Conservation (phyloP, 2,329 filamentous ascomycete species). For the Coleophoma crateriformis region DNA sequence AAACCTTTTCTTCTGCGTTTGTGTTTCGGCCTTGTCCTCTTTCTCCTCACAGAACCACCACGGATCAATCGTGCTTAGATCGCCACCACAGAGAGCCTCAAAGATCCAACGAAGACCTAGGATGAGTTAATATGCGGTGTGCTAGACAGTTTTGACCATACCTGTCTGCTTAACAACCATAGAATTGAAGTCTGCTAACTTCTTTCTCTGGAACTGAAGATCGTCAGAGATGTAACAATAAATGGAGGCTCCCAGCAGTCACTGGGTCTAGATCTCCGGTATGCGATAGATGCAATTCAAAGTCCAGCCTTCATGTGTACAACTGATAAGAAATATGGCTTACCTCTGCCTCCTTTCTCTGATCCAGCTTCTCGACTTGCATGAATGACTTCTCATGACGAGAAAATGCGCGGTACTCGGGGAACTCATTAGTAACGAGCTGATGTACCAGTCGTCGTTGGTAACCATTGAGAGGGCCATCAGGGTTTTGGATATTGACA, state of each 20-base stretch:
- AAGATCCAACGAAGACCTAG: conserved; percentile 25
- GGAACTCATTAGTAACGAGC: conserved; percentile 57
- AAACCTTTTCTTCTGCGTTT: conserved; percentile 31
- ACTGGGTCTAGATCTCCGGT: background rate
- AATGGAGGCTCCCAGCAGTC: background rate
- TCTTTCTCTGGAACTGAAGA: conserved; percentile 11
- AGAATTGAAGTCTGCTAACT: conserved; percentile 9
- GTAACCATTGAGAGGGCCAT: conserved; percentile 43
- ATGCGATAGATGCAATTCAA: background rate
- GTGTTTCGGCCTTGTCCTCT: conserved; percentile 14
- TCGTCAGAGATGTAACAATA: background rate
- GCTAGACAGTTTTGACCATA: conserved; percentile 11
- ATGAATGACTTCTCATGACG: conserved; percentile 21
- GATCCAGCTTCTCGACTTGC: conserved; percentile 22
- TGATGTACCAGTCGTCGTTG: conserved; percentile 63
- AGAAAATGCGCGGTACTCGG: conserved; percentile 20
- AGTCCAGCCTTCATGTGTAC: background rate
- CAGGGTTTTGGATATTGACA: conserved; percentile 37
- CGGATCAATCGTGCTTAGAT: conserved; percentile 20
- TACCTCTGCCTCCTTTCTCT: conserved; percentile 18
- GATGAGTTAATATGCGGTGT: conserved; percentile 25
- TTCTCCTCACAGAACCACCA: conserved; percentile 37
- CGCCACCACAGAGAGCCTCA: conserved; percentile 24
- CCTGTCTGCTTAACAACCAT: conserved; percentile 19
- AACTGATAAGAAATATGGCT: background rate